Evolutionary conservation across 2,329 filamentous ascomycete species (phyloP).

Genomic region (Cladosporium sp.): DNA sequence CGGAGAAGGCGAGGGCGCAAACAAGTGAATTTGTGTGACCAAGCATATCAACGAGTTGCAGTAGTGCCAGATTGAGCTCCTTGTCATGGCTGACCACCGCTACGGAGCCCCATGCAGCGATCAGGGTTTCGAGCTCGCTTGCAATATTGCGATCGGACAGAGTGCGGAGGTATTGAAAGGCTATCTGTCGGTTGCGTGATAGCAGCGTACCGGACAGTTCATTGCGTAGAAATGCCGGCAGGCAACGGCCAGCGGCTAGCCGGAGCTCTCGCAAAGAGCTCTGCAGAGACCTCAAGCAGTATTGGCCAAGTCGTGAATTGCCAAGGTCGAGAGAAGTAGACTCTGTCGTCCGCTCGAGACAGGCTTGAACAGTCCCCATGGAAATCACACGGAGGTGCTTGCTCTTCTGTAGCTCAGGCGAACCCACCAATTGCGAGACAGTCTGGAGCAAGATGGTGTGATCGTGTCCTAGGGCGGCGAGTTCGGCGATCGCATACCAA

Average conservation of each 20-base stretch:
- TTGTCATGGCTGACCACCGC: constrained; percentile 74
- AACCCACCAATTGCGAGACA: constrained; percentile 35
- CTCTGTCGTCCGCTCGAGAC: constrained; percentile 67
- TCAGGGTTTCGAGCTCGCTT: constrained; percentile 76
- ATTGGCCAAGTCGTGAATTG: constrained; percentile 69
- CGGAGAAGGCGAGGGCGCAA: constrained; percentile 78
- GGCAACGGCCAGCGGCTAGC: constrained; percentile 68
- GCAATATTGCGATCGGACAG: constrained; percentile 69
- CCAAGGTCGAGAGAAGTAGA: constrained; percentile 65
- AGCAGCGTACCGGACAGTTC: constrained; percentile 50
- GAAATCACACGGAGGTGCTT: constrained; percentile 66
- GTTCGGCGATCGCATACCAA: constrained; percentile 29
- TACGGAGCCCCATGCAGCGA: constrained; percentile 83
- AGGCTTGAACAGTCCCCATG: constrained; percentile 69
- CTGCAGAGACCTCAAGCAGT: constrained; percentile 76
- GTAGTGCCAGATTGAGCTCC: constrained; percentile 81
- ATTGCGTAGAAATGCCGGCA: constrained; percentile 61
- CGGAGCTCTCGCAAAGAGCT: constrained; percentile 85
- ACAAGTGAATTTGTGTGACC: constrained; percentile 79
- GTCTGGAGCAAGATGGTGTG: constrained; percentile 16
- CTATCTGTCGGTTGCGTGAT: constrained; percentile 66
- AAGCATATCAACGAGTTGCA: constrained; percentile 82
- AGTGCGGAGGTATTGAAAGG: constrained; percentile 69
- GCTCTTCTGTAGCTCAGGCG: constrained; percentile 48
- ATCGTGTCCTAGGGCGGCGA: constrained; percentile 22